A percentile compares a stretch with the other conserved stretches of the same genome.
Conservation (phyloP, 257 asterid genomes). For the Salvia miltiorrhiza region DNA sequence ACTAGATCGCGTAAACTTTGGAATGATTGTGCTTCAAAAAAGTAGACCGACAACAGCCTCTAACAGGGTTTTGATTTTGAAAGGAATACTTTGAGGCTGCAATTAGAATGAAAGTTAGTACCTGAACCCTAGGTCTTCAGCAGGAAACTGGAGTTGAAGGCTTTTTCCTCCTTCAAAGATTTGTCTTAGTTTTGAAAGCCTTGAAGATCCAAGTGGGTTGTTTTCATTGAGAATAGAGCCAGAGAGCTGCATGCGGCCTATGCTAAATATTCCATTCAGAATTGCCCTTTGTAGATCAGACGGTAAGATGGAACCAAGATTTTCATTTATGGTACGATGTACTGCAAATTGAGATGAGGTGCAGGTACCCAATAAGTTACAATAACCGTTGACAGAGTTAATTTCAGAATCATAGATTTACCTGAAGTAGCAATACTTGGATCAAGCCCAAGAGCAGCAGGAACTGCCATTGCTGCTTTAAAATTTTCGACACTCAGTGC, state of each 20-base stretch:
- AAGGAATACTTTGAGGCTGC: neutral
- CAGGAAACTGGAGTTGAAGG: slow-evolving; percentile 97
- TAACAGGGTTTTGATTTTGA: neutral
- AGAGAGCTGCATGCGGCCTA: slow-evolving; percentile 88
- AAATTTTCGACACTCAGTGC: slow-evolving; percentile 79
- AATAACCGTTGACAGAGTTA: neutral
- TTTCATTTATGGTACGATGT: slow-evolving; percentile 59
- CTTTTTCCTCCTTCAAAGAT: slow-evolving; percentile 87
- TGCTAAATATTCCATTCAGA: slow-evolving; percentile 72
- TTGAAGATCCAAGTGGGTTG: slow-evolving; percentile 77
- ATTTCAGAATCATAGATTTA: slow-evolving; percentile 23
- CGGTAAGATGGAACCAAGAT: slow-evolving; percentile 69
- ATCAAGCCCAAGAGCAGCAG: slow-evolving; percentile 96
- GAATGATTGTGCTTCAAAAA: neutral
- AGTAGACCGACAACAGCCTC: neutral
- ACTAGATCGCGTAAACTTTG: neutral
- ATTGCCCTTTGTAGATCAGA: slow-evolving; percentile 57
- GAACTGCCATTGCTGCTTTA: slow-evolving; percentile 87
- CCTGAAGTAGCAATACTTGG: slow-evolving; percentile 87
- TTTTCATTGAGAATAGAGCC: slow-evolving; percentile 65
- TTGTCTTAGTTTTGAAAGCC: slow-evolving; percentile 67
- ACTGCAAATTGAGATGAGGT: slow-evolving; percentile 44
- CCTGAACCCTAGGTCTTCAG: slow-evolving; percentile 98
- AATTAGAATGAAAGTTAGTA: slow-evolving; percentile 13
- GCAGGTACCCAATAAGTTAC: slow-evolving; percentile 10